Percentiles rank a stretch among this genome's conserved stretches.
Conservation (phyloP, 345 rosid species). For the Salix caprea region DNA sequence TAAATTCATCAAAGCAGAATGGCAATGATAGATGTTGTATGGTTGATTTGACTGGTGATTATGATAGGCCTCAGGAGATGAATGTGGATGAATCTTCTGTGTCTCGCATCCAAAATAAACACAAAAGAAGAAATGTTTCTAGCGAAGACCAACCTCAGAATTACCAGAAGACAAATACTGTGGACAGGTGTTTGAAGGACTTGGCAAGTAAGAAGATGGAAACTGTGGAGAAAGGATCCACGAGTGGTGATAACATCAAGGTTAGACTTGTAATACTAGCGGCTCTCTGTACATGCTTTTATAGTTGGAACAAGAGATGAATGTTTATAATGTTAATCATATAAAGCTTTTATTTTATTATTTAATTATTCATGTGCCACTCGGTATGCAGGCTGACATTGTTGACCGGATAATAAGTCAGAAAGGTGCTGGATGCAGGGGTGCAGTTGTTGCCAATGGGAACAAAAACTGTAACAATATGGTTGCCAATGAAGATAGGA, state of each 20-base stretch:
- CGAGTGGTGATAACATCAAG: conserved; percentile 2
- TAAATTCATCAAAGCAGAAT: conserved; percentile 8
- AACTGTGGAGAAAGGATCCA: conserved; percentile 9
- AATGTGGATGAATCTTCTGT: conserved; percentile 16
- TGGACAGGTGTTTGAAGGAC: conserved; percentile 16
- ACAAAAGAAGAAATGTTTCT: conserved; percentile 2
- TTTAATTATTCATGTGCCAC: neutral
- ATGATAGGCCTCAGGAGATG: conserved; percentile 8
- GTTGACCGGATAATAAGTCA: conserved; percentile 8
- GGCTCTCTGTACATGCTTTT: no score
- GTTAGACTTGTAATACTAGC: conserved; percentile 2
- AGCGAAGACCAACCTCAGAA: conserved; percentile 11
- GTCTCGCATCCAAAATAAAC: conserved; percentile 3
- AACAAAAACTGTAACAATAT: conserved; percentile 14
- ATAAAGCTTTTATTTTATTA: neutral
- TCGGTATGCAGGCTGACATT: conserved; percentile 21
- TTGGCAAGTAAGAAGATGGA: neutral
- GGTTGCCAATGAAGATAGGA: conserved; percentile 14
- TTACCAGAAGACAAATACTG: conserved; percentile 9
- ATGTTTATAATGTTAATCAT: neutral
- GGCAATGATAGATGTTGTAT: neutral
- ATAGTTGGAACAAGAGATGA: neutral
- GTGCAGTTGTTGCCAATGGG: conserved; percentile 24
- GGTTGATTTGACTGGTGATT: conserved; percentile 11
- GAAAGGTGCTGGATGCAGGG: conserved; percentile 18